phyloP scores from a whole-genome alignment of 2,329 filamentous ascomycete species.

The Exophiala mesophila region DNA sequence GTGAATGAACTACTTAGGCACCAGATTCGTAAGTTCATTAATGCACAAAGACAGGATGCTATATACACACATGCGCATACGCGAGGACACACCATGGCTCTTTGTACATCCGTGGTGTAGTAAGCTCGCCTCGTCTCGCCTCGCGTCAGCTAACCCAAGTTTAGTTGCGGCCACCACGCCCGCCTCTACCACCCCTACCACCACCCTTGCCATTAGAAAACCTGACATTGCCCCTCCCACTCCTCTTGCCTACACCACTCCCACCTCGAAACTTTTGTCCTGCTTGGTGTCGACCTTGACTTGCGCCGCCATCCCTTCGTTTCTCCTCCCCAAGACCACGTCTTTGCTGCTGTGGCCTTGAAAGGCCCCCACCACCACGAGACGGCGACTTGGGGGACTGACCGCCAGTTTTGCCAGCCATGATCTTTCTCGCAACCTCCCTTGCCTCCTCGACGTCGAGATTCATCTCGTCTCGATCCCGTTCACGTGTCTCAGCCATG shows the following conservation, averaged over 20 bases:
- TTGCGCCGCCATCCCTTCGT: constrained; percentile 4
- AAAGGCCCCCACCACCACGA: constrained; percentile 9
- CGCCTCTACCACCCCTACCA: constrained; percentile 5
- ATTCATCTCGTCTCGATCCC: constrained; percentile 38
- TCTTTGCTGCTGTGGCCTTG: background rate
- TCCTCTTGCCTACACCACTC: constrained; percentile 15
- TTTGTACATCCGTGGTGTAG: too few species aligned
- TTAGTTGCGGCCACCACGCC: background rate
- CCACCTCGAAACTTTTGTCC: constrained; percentile 18
- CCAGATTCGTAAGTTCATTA: too few species aligned
- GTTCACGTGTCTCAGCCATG: constrained; percentile 26
- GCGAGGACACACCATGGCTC: too few species aligned
- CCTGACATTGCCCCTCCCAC: constrained; percentile 14
- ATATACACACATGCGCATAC: too few species aligned
- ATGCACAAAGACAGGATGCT: too few species aligned
- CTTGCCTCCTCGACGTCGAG: constrained; percentile 47
- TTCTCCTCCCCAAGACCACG: background rate
- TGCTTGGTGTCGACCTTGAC: constrained; percentile 14
- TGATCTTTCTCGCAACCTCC: constrained; percentile 26
- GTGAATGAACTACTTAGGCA: too few species aligned
- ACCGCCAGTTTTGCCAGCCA: constrained; percentile 12
- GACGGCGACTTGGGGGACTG: background rate
- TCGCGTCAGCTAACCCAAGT: too few species aligned
- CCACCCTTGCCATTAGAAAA: constrained; percentile 9
- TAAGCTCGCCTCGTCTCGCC: too few species aligned